Evolutionary conservation across 2,329 filamentous ascomycete species (phyloP), one percentile per base, ranked within the genome.

Genomic region (Verticillium tricorpus): DNA sequence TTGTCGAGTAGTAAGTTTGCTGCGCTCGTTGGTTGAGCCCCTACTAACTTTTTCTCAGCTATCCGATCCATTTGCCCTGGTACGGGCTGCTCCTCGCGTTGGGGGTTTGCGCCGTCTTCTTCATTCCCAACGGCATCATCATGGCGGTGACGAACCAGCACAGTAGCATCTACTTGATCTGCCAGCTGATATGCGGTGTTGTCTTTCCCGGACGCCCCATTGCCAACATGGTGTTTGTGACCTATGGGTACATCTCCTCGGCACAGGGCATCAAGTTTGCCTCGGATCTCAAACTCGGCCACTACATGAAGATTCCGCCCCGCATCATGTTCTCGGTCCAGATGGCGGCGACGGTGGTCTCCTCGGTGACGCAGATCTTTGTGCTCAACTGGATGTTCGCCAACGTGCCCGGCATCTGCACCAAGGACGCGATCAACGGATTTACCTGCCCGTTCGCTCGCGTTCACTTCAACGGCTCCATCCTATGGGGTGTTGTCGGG

Each of bases 131-230:
- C 66, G 92, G 92, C 64, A 95, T 96, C 71, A 90, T 96, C 69
- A 96, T 95, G 90, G 92, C 92, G 17, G 92, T 96, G 67, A 96
- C 92, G 11, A 96, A 95, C 73, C 91, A 94, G 72, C 91, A 95
- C 74, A 92, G 88, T 74, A 92, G 89, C 73, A 91, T 94, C 67
- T 95, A 94, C 72, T 83, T 95, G 39, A 91, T 95, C 68, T 94
- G 91, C 73, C 92, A 95, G 74, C 83, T 96, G 62, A 88, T 95
- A 66, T 94, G 91, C 65, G 92, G 92, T 60, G 87, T 85, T 58
- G 81, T 92, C 17, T 96, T 96, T 72, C 92, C 92, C 0, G 92
- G 92, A 32, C 88, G 90, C 1, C 92, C 92, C 1, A 91, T 96
- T 12, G 92, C 92, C 58, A 95, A 96, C 74, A 96, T 96, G 92